Base-by-base conservation (phyloP, 2,329 filamentous ascomycete species). In the Fusarium continuum region DNA sequence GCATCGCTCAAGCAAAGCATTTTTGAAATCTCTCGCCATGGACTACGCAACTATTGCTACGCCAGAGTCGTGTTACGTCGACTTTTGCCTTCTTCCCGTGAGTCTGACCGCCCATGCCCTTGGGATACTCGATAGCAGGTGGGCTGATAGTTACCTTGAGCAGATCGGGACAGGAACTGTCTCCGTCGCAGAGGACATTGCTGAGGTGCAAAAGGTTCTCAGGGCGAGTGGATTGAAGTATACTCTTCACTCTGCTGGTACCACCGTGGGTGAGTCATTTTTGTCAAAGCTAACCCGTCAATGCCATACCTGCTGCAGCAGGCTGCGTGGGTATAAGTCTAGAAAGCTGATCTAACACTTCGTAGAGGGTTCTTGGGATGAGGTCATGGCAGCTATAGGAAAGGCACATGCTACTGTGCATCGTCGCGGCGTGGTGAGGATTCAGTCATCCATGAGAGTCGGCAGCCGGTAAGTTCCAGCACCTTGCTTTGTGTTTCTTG, bases 171-270 rank as follows among this genome's bases (percentile, higher is more conserved):
- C 94, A 16, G 88, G 87, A 43, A 88, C 78, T 34, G 83, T 87
- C 46, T 93, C 91, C 3, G 90, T 94, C 14, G 90, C 91, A 5
- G 86, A 89, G 67, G 91, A 98, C 74, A 88, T 99, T 25, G 94
- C 94, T 28, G 88, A 91, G 63, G 92, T 98, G 31, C 94, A 98
- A 79, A 87, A 89, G 54, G 83, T 98, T 29, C 84, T 99, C 70
- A 88, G 90, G 76, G 87, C 86, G 49, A 95, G 90, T 68, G 92
- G 92, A 3, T 76, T 98, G 62, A 88, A 87, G 64, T 94, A 93
- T 74, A 88, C 85, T 40, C 95, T 98, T 92, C 94, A 98, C 78
- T 93, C 91, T 22, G 93, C 93, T 3, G 95, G 94, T 11, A 97
- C 94, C 0, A 98, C 94, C 0, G 85, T 98, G 51, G 93, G 92